Evolutionary conservation across 805 yeast genomes (phyloP), one percentile per base, ranked within the genome.

Genomic region (Yarrowia yakushimensis): DNA sequence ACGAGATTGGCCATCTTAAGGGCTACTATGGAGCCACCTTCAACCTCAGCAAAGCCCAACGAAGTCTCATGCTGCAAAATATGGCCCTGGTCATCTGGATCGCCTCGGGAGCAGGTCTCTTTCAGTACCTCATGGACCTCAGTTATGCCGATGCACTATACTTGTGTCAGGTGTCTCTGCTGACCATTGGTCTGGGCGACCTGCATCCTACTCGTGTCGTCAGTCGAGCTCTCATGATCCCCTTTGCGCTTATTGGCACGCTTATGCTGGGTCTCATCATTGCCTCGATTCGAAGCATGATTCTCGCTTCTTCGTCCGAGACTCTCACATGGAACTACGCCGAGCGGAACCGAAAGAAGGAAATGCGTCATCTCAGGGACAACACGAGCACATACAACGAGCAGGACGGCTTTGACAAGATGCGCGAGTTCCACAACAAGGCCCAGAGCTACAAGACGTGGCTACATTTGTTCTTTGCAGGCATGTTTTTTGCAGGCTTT

Each of bases 171-270:
- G 90, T 88, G 0, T 84, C 96, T 0, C 75, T 87, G 39, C 76
- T 88, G 54, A 91, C 97, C 1, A 81, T 91, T 27, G 97, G 97
- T 0, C 76, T 86, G n/a, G 97, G 97, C 36, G 94, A 88, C 68
- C 77, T 86, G 31, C 76, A 79, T 0, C 92, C 96, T 0, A 31
- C 63, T 0, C 72, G 80, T 0, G 74, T 78, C 1, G 82, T 84
- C 1, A 79, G 87, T 0, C 82, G 82, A 69, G 86, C 85, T 0
- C 73, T 88, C 65, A 76, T 81, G 0, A 75, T 90, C 60, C 71
- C 87, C 1, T 88, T 84, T 74, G 82, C 94, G 6, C 72, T 88
- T n/a, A 73, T 82, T 11, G 97, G 96, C 0, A 82, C 90, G 17
- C 72, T 91, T 28, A 74, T 85, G 25, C 78, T 90, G 70, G 97